Conservation (phyloP, 1,284 basidiomycete genomes). For the Amylostereum areolatum region DNA sequence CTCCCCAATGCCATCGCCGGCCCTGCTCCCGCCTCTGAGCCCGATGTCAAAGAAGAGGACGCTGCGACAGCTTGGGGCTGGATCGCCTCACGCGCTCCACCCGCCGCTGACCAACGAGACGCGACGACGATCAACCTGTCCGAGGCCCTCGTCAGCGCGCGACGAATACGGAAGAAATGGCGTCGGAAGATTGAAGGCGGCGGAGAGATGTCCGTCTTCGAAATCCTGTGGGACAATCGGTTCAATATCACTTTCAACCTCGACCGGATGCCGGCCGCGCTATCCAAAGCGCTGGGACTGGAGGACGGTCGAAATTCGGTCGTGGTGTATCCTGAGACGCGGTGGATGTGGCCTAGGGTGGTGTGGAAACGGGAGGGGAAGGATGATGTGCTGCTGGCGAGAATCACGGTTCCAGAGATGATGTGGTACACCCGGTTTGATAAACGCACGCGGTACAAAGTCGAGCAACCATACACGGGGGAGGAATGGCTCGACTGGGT, state of each 20-base stretch:
- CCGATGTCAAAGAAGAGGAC: not conserved
- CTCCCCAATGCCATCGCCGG: not conserved
- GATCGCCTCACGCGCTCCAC: constrained; percentile 17
- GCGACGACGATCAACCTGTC: constrained; percentile 29
- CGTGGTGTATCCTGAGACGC: constrained; percentile 29
- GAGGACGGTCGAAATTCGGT: constrained; percentile 15
- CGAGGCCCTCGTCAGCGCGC: constrained; percentile 17
- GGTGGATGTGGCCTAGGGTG: constrained; percentile 46
- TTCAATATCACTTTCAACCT: constrained; percentile 46
- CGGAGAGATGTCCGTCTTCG: constrained; percentile 12
- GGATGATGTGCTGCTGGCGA: constrained; percentile 10
- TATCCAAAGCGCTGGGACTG: constrained; percentile 5
- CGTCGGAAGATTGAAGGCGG: not conserved
- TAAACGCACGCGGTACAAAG: constrained; percentile 1
- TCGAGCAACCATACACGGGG: not conserved
- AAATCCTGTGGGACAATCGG: constrained; percentile 54
- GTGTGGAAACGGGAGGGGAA: constrained; percentile 15
- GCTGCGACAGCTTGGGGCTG: constrained; percentile 10
- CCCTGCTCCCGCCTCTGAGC: constrained; percentile 1
- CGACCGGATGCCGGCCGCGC: constrained; percentile 29
- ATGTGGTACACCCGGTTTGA: constrained; percentile 8
- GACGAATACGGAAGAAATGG: not conserved
- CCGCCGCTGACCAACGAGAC: not conserved
- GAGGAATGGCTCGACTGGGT: not conserved
- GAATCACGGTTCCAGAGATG: constrained; percentile 6